Percentiles rank a stretch among this genome's conserved stretches.
Conservation (phyloP, 2,329 filamentous ascomycete species). For the Alternaria viburni region DNA sequence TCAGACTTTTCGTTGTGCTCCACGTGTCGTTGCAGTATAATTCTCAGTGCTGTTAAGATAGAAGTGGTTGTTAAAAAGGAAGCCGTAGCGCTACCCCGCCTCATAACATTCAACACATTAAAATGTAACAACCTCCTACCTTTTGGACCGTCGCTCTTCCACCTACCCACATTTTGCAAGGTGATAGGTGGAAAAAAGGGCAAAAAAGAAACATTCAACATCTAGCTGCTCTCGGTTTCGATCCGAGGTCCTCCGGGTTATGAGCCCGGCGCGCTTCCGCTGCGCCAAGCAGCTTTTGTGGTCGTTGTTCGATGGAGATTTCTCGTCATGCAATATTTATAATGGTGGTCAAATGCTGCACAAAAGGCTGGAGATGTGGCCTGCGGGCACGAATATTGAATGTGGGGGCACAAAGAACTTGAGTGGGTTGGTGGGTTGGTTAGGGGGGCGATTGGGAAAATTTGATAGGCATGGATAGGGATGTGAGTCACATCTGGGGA, state of each 20-base stretch:
- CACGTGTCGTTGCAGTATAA: no score
- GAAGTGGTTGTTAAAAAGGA: no score
- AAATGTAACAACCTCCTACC: no score
- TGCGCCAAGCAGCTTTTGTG: constrained; percentile 39
- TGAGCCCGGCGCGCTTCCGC: constrained; percentile 47
- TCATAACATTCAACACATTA: no score
- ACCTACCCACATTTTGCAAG: no score
- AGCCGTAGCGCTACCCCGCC: no score
- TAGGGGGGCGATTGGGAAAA: neutral
- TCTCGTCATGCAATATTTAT: accelerated
- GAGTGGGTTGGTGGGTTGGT: neutral
- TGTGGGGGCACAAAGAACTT: neutral
- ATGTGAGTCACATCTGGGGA: neutral
- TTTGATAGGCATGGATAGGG: neutral
- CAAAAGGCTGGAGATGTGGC: no score
- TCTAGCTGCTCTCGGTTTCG: constrained; percentile 28
- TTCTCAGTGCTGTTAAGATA: no score
- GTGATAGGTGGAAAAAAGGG: neutral
- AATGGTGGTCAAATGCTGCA: no score
- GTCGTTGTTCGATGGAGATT: neutral
- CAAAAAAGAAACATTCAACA: neutral
- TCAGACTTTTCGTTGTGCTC: no score
- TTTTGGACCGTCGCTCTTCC: no score
- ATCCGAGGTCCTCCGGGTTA: constrained; percentile 43
- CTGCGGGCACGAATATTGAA: neutral